Evolutionary conservation across 257 asterid genomes (phyloP), one percentile per base, ranked within the genome.

Genomic region (Ilex asprella): DNA sequence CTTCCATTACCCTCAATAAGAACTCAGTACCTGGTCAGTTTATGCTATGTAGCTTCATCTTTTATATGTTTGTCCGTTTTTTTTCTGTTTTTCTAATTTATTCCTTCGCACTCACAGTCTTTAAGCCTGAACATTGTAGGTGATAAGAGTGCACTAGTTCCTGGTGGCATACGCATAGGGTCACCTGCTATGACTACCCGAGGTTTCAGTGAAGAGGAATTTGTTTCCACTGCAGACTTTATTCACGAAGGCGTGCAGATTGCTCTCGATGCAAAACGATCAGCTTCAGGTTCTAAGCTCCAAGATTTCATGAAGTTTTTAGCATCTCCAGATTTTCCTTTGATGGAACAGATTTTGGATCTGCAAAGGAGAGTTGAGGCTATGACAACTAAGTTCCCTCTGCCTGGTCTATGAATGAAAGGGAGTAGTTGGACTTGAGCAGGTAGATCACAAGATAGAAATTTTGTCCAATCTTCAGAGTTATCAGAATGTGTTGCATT

Each of bases 141-240:
- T 32, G 99, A 93, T 76, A 93, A 84, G 76, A 93, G 96, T 51
- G 96, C 99, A 44, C 69, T 90, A 47, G 86, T 87, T 39, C 99
- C 97, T 2, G 96, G 97, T 68, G 99, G 99, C 62, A 87, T 93
- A 60, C 95, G 96, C 30, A 80, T 89, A 30, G 99, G 99, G 12
- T 65, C 97, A 6, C 97, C 97, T 50, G 99, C 96, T 43, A 87
- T 93, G 99, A 93, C 97, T 31, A 85, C 97, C 16, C 60, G 97
- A 80, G 94, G 96, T 72, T 89, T 92, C 43, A 58, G 72, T 1
- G 97, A 89, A 67, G 68, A 62, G 6, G 99, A 92, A 32, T 92
- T 92, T 50, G 58, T 75, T 39, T 31, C 77, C 31, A 81, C 82
- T 58, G 97, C 96, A 44, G 94, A 89, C 70, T 89, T 83, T 59